Evolutionary conservation across 108 stramenopile species (phyloP), one percentile per base, ranked within the genome.

Genomic region (Craspedostauros australis): DNA sequence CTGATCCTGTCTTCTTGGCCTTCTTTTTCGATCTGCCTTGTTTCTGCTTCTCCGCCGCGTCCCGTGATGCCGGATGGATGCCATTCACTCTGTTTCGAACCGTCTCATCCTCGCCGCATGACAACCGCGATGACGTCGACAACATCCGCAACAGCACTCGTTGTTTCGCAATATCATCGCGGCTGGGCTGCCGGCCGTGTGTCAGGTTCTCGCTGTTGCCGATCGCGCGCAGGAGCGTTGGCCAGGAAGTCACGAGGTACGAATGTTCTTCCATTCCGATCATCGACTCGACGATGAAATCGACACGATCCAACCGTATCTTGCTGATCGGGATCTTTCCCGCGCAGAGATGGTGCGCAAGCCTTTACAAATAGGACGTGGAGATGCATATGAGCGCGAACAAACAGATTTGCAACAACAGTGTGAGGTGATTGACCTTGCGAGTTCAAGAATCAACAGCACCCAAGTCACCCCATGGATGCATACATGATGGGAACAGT

Each of bases 101-200:
- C 11, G 12, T 36, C n/a, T n/a, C 46, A 22, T 32, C 12, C 26
- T 53, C 70, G n/a, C n/a, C n/a, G n/a, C n/a, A n/a, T n/a, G n/a
- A n/a, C n/a, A n/a, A n/a, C n/a, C n/a, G n/a, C n/a, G n/a, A n/a
- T n/a, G n/a, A n/a, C n/a, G 59, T 59, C 2, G 73, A 66, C 15
- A 93, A 46, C 72, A 93, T 81, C 37, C 75, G 69, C 15, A 93
- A 62, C 26, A 93, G 47, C 38, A 93, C 69, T 29, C 78, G 72
- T 18, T 82, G 80, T 41, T 85, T 88, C 29, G 79, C 85, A 2
- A 67, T 57, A 39, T 84, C 77, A 26, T 57, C 57, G 58, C 68
- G 45, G 54, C 57, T 64, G 50, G 52, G 18, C 38, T 45, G 21
- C 47, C 48, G 24, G 41, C 59, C 40, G 4, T 60, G 50, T 11